phyloP scores from a whole-genome alignment of 352 stramenopile genomes.

The Phytophthora nicotianae region DNA sequence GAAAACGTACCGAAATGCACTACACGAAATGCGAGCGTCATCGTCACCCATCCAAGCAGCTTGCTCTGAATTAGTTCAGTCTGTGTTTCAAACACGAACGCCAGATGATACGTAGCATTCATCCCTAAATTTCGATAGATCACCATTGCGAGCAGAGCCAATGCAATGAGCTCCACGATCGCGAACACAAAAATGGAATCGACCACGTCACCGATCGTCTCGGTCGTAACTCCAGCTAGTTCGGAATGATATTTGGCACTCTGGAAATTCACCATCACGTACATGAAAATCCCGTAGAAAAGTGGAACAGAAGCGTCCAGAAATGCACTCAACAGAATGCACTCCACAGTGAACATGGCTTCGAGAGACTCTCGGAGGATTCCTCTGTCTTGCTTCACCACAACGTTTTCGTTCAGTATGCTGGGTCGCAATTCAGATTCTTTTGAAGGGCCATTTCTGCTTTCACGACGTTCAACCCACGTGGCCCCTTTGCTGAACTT shows the following conservation, averaged over 20 bases:
- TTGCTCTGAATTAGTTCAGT: conserved; percentile 35
- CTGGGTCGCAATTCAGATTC: too few species aligned
- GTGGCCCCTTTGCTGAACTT: conserved; percentile 9
- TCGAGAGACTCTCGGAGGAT: conserved; percentile 21
- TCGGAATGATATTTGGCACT: conserved; percentile 43
- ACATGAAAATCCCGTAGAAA: conserved; percentile 35
- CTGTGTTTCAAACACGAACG: conserved; percentile 48
- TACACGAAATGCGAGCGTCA: conserved; percentile 41
- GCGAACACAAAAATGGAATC: conserved; percentile 31
- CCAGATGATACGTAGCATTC: conserved; percentile 39
- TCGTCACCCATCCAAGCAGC: conserved; percentile 34
- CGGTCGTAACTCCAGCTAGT: conserved; percentile 13
- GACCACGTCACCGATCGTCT: conserved; percentile 11
- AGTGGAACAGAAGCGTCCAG: conserved; percentile 40
- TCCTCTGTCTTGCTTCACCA: background rate
- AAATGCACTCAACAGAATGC: conserved; percentile 36
- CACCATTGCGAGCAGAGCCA: conserved; percentile 18
- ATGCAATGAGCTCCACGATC: conserved; percentile 32
- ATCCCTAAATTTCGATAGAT: conserved; percentile 27
- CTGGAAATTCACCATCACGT: conserved; percentile 27
- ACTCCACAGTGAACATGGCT: conserved; percentile 39
- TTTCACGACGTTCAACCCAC: background rate
- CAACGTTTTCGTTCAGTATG: too few species aligned
- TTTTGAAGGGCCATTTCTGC: background rate
- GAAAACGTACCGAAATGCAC: conserved; percentile 29